Conservation (phyloP, 2,329 filamentous ascomycete genomes). For the Epichloe gansuensis region DNA sequence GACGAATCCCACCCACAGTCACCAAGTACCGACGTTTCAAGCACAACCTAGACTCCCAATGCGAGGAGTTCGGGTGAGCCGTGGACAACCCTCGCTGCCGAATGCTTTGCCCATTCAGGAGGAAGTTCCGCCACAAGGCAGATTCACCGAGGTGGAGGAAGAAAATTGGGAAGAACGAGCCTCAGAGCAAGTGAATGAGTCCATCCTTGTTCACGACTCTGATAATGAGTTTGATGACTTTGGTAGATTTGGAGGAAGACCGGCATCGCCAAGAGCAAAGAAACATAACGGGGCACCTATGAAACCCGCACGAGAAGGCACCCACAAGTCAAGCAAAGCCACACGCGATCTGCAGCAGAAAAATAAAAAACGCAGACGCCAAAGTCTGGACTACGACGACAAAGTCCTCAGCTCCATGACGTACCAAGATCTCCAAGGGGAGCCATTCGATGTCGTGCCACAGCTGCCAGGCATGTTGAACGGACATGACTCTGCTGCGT, state of each 20-base stretch:
- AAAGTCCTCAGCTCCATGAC: constrained; percentile 40
- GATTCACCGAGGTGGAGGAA: constrained; percentile 9
- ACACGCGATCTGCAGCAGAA: constrained; percentile 9
- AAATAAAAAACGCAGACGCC: constrained; percentile 28
- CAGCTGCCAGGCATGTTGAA: constrained; percentile 25
- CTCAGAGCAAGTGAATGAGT: constrained; percentile 9
- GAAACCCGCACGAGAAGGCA: constrained; percentile 12
- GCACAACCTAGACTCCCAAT: constrained; percentile 25
- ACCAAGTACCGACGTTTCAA: constrained; percentile 9
- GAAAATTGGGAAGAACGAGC: constrained; percentile 11
- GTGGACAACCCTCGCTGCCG: not conserved
- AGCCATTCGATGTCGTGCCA: constrained; percentile 43
- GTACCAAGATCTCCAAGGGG: constrained; percentile 34
- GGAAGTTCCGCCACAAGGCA: not conserved
- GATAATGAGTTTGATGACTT: constrained; percentile 14
- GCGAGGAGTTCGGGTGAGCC: constrained; percentile 15
- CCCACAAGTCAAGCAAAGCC: constrained; percentile 11
- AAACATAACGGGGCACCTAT: constrained; percentile 9
- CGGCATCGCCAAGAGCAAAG: constrained; percentile 14
- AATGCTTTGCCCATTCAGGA: constrained; percentile 1
- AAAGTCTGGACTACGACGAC: constrained; percentile 44
- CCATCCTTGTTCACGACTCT: constrained; percentile 9
- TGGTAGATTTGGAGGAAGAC: constrained; percentile 12
- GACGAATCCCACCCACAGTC: constrained; percentile 9
- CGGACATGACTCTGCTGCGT: constrained; percentile 22